These are phyloP conservation scores for Penicillium occitanis DNA, from an alignment of 2,329 filamentous ascomycete species.

Conservation along the genomic window DNA sequence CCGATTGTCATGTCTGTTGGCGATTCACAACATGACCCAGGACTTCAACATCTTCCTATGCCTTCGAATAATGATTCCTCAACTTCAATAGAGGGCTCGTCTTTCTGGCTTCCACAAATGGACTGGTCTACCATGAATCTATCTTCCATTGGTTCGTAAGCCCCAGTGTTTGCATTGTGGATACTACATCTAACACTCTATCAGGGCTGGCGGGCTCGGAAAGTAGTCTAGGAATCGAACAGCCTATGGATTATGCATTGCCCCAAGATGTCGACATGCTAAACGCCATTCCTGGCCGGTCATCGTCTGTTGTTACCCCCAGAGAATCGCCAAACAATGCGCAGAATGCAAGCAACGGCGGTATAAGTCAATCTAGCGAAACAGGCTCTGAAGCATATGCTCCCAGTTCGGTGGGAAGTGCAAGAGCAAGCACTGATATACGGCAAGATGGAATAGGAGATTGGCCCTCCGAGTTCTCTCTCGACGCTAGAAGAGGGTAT, in stretches of 20 bases:
- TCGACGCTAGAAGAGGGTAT: conserved; percentile 2
- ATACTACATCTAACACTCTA: not conserved
- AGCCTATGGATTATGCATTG: not conserved
- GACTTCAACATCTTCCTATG: not conserved
- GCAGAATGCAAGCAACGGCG: not conserved
- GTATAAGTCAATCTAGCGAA: not conserved
- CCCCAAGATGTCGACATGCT: not conserved
- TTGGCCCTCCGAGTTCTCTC: conserved; percentile 8
- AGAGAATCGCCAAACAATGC: not conserved
- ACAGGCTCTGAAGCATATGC: conserved; percentile 1
- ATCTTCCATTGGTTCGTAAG: not conserved
- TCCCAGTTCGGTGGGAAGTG: not conserved
- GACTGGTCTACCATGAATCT: conserved; percentile 1
- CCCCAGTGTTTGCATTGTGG: not conserved
- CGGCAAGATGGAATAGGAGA: not conserved
- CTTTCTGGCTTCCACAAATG: conserved; percentile 2
- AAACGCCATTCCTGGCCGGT: not conserved
- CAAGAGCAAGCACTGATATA: not conserved
- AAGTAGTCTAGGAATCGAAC: not conserved
- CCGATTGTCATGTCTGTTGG: not conserved
- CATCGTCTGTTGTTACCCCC: not conserved
- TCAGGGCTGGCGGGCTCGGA: not conserved
- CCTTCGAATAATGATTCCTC: not conserved
- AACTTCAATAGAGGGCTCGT: not conserved
- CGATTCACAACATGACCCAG: not conserved